A percentile compares a stretch with the other conserved stretches of the same genome.
Conservation (phyloP, 192 early-diverging fungal species). For the Rhizoclosmatium globosum region DNA sequence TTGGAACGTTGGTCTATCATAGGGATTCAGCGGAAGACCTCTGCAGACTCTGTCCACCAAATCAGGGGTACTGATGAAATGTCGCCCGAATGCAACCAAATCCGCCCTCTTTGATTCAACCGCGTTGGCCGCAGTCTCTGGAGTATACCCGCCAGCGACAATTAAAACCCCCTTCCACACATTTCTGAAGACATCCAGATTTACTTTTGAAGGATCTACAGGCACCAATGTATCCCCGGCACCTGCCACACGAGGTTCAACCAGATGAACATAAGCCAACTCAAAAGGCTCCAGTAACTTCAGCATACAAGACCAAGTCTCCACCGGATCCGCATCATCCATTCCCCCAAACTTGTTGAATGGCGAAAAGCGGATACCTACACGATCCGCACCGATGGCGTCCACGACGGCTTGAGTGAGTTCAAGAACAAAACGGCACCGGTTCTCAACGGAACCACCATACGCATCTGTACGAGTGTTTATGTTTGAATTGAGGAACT, state of each 20-base stretch:
- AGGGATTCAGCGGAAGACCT: constrained; percentile 40
- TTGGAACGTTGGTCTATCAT: constrained; percentile 42
- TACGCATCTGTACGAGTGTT: constrained; percentile 92
- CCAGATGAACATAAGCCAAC: constrained; percentile 48
- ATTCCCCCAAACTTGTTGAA: constrained; percentile 19
- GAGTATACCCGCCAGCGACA: constrained; percentile 48
- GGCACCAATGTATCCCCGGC: constrained; percentile 32
- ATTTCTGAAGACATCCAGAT: constrained; percentile 6
- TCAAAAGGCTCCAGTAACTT: constrained; percentile 28
- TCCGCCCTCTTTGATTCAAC: constrained; percentile 40
- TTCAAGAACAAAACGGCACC: constrained; percentile 79
- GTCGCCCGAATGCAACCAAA: constrained; percentile 49
- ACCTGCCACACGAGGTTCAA: constrained; percentile 40
- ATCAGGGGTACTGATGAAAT: constrained; percentile 63
- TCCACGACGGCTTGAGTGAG: constrained; percentile 48
- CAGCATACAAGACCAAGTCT: constrained; percentile 42
- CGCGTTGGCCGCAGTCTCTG: constrained; percentile 40
- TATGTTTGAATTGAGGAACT: constrained; percentile 80
- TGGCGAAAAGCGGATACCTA: constrained; percentile 54
- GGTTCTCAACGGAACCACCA: constrained; percentile 90
- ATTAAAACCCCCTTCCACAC: constrained; percentile 36
- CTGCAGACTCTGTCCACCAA: constrained; percentile 43
- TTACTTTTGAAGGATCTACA: constrained; percentile 27
- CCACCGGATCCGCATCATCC: constrained; percentile 17
- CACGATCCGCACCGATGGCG: constrained; percentile 40